Evolutionary conservation across 2,329 filamentous ascomycete species (phyloP), one percentile per base, ranked within the genome.

Genomic region (Claviceps africana): DNA sequence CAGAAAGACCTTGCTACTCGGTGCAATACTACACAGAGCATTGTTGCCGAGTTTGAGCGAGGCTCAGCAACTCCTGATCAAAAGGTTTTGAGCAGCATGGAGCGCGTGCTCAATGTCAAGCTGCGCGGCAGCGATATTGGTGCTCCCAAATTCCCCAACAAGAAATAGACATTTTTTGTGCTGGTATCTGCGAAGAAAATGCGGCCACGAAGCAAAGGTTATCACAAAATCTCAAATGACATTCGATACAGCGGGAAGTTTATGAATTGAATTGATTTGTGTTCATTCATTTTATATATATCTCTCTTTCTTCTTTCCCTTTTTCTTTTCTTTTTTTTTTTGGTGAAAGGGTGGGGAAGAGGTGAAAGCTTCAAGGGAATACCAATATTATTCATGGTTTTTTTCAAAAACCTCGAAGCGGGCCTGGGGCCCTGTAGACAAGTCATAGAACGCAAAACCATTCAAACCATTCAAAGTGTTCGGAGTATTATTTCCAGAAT

Each of bases 1-100:
- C 93, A 97, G 72, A 94, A 94, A 70, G 79, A 83, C 59, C 74
- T 84, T 42, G 91, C 90, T 56, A 88, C 85, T 59, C 88, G 88
- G 73, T 90, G 86, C 77, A 95, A 95, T 76, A 89, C 85, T 56
- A 91, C 87, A 43, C 81, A 84, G 50, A 78, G 81, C 58, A 75
- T 93, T 59, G 78, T 97, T 57, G 86, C 85, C 64, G 83, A 89
- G 61, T 89, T 95, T 64, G 91, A 97, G 82, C 79, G 83, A 59
- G 89, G 86, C 60, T 79, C 74, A 61, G 89, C 82, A 53, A 63
- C 78, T 46, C 90, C 86, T 53, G 89, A 95, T 72, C 89, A 94
- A 72, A 89, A 90, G 75, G 73, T 94, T 51, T 75, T 95, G 53
- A 70, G 70, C 55, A 73, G 77, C 59, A 88, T 95, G 78, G 88